phyloP scores from a whole-genome alignment of 2,329 filamentous ascomycete species.

The Fusarium lyarnte region DNA sequence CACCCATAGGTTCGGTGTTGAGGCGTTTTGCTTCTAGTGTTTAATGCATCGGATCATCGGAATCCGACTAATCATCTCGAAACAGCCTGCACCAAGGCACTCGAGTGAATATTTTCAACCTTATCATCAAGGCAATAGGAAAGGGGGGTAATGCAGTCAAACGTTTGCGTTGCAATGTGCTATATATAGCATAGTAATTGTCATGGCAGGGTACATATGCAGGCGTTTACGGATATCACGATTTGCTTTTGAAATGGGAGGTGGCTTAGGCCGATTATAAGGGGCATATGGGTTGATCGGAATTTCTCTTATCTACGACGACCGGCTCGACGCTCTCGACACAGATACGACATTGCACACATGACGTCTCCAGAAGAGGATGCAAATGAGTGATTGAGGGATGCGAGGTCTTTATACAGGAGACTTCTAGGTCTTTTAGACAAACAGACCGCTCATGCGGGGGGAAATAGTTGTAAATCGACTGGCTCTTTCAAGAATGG shows the following conservation, averaged over 20 bases:
- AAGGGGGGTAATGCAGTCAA: constrained; percentile 22
- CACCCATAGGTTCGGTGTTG: constrained; percentile 43
- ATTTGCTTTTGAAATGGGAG: constrained; percentile 28
- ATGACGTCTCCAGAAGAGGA: not conserved
- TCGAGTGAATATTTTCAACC: constrained; percentile 19
- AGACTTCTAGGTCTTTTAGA: constrained; percentile 42
- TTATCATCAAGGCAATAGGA: constrained; percentile 19
- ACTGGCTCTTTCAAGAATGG: constrained; percentile 17
- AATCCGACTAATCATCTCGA: constrained; percentile 37
- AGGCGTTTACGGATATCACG: constrained; percentile 35
- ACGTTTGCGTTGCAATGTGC: constrained; percentile 18
- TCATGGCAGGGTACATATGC: constrained; percentile 13
- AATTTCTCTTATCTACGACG: constrained; percentile 15
- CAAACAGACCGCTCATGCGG: constrained; percentile 43
- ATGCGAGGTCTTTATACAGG: constrained; percentile 15
- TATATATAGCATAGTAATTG: constrained; percentile 19
- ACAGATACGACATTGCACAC: constrained; percentile 7
- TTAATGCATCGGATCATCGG: constrained; percentile 27
- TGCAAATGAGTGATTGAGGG: constrained; percentile 3
- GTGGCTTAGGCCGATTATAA: constrained; percentile 9
- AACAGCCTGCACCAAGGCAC: constrained; percentile 2
- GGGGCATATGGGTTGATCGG: constrained; percentile 10
- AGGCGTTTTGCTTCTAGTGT: constrained; percentile 39
- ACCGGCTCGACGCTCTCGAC: constrained; percentile 23
- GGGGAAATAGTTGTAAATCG: constrained; percentile 28